Base-by-base conservation (phyloP, 805 yeast genomes). In the Kodamaea sagamina region DNA sequence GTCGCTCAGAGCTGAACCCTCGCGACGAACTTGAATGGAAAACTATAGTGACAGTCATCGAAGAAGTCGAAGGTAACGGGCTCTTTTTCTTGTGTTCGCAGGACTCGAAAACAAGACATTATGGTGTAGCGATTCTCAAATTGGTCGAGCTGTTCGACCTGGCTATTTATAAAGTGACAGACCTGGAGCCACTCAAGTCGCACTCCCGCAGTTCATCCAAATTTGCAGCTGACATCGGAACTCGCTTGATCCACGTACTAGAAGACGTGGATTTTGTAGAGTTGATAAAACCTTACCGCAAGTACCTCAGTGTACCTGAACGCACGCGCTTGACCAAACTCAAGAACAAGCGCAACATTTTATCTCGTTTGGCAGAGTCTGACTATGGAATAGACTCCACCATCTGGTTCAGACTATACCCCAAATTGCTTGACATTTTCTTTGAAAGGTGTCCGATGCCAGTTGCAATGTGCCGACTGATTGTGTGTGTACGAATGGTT, bases 1-100 rank as follows among this genome's bases (percentile, higher is more conserved):
- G 10, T 15, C 17, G 34, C 19, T 29, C 34, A 4, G 34, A 29
- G 17, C 34, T 29, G 34, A 25, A 19, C 34, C 32, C 34, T 2
- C 62, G 61, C 40, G 89, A 85, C 48, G 86, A 82, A 44, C 61
- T 86, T 27, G 92, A 86, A 56, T 72, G 88, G 76, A 87, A 86
- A 51, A 81, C 81, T 36, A 81, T 89, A 12, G 81, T 88, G 48
- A 85, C 96, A 0, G 84, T 86, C 0, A 83, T 93, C 36, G 98
- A 93, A 62, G 97, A 92, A 48, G 87, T 92, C 7, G 99, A 93
- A 63, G 97, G 99, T 0, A 88, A 90, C 57, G 99, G 97, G 0
- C 65, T 93, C 22, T 93, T 88, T 55, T 92, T 95, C 57, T 68
- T 93, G 16, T 87, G 96, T 54, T 87, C 96, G 1, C 95, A 89